phyloP scores from a whole-genome alignment of 2,329 filamentous ascomycete genomes.

The Hypoxylon sp. region DNA sequence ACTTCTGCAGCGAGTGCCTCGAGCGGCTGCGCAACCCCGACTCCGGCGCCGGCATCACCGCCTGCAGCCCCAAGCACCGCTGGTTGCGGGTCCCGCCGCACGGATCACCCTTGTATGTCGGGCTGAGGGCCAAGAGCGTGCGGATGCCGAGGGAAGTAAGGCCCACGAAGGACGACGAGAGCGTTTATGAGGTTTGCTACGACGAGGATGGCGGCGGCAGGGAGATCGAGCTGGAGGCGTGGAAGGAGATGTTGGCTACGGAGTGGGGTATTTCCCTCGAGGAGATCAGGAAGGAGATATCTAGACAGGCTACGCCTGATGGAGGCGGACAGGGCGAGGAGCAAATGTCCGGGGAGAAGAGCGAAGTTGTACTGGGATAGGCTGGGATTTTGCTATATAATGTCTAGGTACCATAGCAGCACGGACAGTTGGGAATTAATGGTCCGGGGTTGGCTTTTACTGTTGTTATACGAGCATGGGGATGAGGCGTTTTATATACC shows the following conservation, averaged over 20 bases:
- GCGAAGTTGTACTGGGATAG: background rate
- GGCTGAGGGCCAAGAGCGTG: conserved; percentile 26
- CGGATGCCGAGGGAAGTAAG: conserved; percentile 27
- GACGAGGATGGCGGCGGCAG: conserved; percentile 23
- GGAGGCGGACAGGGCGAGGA: background rate
- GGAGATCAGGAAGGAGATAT: conserved; percentile 19
- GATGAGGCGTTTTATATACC: too few species aligned
- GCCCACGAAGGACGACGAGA: conserved; percentile 16
- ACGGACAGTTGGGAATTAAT: background rate
- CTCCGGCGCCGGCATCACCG: conserved; percentile 14
- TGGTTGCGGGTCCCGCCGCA: conserved; percentile 40
- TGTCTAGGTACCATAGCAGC: background rate
- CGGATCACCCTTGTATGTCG: conserved; percentile 34
- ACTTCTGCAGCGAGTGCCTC: conserved; percentile 46
- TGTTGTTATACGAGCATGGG: too few species aligned
- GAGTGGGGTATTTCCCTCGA: conserved; percentile 36
- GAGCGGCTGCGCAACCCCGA: conserved; percentile 30
- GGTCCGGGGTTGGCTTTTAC: too few species aligned
- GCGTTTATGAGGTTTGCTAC: conserved; percentile 30
- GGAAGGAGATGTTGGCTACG: conserved; percentile 38
- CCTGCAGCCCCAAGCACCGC: conserved; percentile 40
- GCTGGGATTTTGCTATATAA: background rate
- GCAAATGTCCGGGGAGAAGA: background rate
- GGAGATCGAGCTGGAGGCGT: conserved; percentile 36
- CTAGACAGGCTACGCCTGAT: conserved; percentile 13